Evolutionary conservation across 352 stramenopile species (phyloP).

Genomic region (Phytopythium cucurbitacearum): DNA sequence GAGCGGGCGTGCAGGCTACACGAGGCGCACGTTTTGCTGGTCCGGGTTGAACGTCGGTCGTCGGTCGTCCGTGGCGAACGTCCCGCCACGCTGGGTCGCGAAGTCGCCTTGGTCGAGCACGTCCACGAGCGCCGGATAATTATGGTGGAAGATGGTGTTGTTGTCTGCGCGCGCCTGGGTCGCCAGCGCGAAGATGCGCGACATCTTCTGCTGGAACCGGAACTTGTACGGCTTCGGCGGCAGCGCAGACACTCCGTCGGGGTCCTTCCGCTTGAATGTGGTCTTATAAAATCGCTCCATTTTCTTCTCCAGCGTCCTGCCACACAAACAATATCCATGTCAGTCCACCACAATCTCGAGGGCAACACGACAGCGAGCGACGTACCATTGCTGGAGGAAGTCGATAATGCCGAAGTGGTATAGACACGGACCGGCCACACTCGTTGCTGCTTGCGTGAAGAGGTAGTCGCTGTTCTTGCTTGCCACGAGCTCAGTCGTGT

Average conservation of each 20-base stretch:
- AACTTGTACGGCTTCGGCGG: conserved; percentile 89
- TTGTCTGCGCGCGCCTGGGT: conserved; percentile 59
- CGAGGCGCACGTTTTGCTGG: conserved; percentile 34
- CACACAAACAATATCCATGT: conserved; percentile 2
- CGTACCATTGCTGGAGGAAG: conserved; percentile 88
- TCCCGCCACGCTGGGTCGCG: conserved; percentile 44
- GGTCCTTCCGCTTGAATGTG: conserved; percentile 83
- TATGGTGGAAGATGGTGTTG: conserved; percentile 66
- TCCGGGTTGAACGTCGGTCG: conserved; percentile 42
- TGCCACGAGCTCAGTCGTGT: conserved; percentile 64
- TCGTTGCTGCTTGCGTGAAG: conserved; percentile 81
- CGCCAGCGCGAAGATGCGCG: conserved; percentile 78
- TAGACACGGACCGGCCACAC: conserved; percentile 79
- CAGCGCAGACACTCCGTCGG: conserved; percentile 83
- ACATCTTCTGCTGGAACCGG: conserved; percentile 90
- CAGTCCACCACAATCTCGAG: not conserved
- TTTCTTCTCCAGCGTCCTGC: conserved; percentile 88
- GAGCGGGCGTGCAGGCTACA: conserved; percentile 16
- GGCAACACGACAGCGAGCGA: conserved; percentile 2
- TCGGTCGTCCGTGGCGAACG: conserved; percentile 47
- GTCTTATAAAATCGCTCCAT: conserved; percentile 91
- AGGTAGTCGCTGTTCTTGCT: conserved; percentile 46
- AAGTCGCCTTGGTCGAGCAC: conserved; percentile 79
- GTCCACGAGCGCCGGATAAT: conserved; percentile 73
- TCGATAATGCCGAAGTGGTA: conserved; percentile 93